Evolutionary conservation across 345 rosid genomes (phyloP), one percentile per base, ranked within the genome.

Genomic region (Dipteronia dyeriana): DNA sequence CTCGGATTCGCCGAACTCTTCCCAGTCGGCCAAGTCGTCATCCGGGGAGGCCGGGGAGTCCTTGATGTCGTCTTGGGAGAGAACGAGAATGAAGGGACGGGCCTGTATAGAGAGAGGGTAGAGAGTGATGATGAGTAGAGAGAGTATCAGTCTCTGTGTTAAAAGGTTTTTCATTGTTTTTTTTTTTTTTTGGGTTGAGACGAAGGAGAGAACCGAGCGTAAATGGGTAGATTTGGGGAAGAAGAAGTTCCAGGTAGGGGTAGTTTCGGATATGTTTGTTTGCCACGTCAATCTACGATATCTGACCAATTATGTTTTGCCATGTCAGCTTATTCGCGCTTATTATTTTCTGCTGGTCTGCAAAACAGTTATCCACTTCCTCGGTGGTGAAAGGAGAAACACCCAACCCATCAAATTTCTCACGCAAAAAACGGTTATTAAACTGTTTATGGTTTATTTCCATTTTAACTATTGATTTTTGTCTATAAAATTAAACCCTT

Each of bases 61-160:
- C 78, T 90, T 92, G 81, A 94, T 94, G 86, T 94, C 98, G 68
- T 96, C 98, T 63, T 86, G 94, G 5, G 97, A 85, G 79, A 96
- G 90, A 64, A 91, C 72, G 79, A 96, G 90, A 71, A 92, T 84
- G 83, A 85, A 85, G 70, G 95, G 90, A 69, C 97, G 92, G 3
- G 94, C 95, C 47, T 68, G n/a, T 59, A 88, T 88, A 60, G 84
- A 81, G 75, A 70, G 23, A 0, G 83, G 82, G 17, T 75, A 31
- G 73, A 76, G 79, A 73, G 72, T 81, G 71, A 79, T 34, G 61
- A 86, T 19, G 47, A 91, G 68, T 66, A 87, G 71, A 79, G 66
- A 86, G 76, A 90, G 23, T 75, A 84, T 19, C 61, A 76, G 60
- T 74, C 66, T 47, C 47, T 66, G 49, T 13, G 39, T 70, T 61